Evolutionary conservation across 2,329 filamentous ascomycete genomes (phyloP), one percentile per base, ranked within the genome.

Genomic region (Magnaporthiopsis rhizophila): DNA sequence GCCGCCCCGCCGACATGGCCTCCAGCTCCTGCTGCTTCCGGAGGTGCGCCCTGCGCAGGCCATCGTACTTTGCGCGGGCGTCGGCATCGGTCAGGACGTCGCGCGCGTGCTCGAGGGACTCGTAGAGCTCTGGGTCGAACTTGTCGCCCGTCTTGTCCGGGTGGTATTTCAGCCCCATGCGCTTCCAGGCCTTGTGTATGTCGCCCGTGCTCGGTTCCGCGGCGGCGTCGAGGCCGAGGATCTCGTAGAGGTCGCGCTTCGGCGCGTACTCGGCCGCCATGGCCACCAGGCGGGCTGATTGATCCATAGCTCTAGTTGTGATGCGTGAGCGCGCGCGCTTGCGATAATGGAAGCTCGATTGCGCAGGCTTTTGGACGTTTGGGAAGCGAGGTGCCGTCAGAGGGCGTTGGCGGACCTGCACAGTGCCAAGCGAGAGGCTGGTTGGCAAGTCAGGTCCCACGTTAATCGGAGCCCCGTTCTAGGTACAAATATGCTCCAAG

Each of bases 71-170:
- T 62, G 85, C 83, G 65, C 91, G 90, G 53, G 91, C 84, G 18
- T 83, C 83, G 0, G 86, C 77, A 68, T 92, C 88, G 34, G 86
- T 84, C 3, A 98, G 85, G 2, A 97, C 85, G 76, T 96, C 92
- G 73, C 91, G 87, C n/a, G 92, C 93, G 67, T 90, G 89, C 72
- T 92, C 90, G 65, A 96, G 87, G 1, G 90, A 81, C 75, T 97
- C 90, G 80, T 96, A 98, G 71, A 90, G 90, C 64, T 88, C 87
- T 59, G 91, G 83, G 69, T 95, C 91, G 70, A 89, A 91, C 53
- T 83, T 79, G 63, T 85, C 86, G 67, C 88, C 85, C 64, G 93
- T 88, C 78, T 97, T 97, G 82, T 98, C 94, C 0, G 94, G 94
- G 75, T 98, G 94, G 79, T 93, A 92, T 72, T 91, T 92, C n/a